These are phyloP conservation scores for Dunaliella sp. DNA, from an alignment of 139 green algal species.

Conservation along the genomic window DNA sequence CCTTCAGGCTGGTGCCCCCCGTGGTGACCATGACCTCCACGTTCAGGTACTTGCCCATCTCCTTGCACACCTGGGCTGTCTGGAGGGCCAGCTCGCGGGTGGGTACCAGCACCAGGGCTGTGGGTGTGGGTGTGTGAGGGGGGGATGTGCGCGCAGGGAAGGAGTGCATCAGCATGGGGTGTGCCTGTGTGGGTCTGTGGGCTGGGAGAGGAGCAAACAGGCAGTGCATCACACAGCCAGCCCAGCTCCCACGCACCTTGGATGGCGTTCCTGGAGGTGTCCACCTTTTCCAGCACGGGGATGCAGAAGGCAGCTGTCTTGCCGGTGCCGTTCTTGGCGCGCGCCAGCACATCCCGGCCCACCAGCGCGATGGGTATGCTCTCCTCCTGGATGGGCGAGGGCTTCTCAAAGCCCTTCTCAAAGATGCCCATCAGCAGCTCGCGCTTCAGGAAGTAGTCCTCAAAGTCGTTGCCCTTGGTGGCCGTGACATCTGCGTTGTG, in stretches of 20 bases:
- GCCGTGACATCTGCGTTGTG: conserved; percentile 93
- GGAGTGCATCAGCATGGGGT: too few species aligned
- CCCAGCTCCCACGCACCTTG: conserved; percentile 66
- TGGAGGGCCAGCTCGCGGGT: conserved; percentile 98
- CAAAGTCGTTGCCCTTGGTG: conserved; percentile 98
- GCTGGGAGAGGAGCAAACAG: not conserved
- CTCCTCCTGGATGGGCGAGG: conserved; percentile 94
- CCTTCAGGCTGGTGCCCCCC: conserved; percentile 91
- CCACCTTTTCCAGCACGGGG: conserved; percentile 92
- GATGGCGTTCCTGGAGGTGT: conserved; percentile 83
- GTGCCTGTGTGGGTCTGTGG: not conserved
- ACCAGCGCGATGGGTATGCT: conserved; percentile 97
- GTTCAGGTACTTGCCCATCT: conserved; percentile 94
- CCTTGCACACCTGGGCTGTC: conserved; percentile 94
- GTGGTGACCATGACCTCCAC: conserved; percentile 95
- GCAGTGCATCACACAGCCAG: not conserved
- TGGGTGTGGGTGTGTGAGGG: conserved; percentile 3
- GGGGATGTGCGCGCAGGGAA: not conserved
- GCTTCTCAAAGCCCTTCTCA: conserved; percentile 97
- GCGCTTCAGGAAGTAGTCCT: conserved; percentile 99
- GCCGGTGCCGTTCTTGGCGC: conserved; percentile 99
- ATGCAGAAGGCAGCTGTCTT: conserved; percentile 99
- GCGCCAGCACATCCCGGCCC: conserved; percentile 94
- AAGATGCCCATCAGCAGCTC: conserved; percentile 99
- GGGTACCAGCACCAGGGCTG: conserved; percentile 95